Conservation (phyloP, 2,329 filamentous ascomycete genomes). For the Sporothrix brunneoviolacea region DNA sequence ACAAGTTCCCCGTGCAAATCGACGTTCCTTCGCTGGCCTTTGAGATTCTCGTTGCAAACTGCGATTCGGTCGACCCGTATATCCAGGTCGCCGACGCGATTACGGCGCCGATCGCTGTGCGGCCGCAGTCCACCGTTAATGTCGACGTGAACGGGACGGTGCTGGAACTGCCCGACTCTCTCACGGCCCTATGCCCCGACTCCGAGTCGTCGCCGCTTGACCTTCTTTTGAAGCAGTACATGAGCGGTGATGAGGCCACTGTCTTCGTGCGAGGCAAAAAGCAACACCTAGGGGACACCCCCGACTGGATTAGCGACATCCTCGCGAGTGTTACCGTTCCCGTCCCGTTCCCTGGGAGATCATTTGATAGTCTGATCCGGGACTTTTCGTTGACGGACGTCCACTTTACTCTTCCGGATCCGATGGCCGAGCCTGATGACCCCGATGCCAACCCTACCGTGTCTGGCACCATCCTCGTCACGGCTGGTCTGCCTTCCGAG, state of each 20-base stretch:
- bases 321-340: constrained; percentile 77
- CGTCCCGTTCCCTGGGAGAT: constrained; percentile 73
- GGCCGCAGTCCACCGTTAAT: constrained; percentile 59
- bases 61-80: constrained; percentile 60
- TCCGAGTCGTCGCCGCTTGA: constrained; percentile 79
- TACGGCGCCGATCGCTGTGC: constrained; percentile 60
- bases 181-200: constrained; percentile 69
- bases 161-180: constrained; percentile 62
- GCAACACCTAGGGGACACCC: constrained; percentile 59
- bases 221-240: constrained; percentile 69
- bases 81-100: constrained; percentile 73
- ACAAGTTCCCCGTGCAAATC: constrained; percentile 72
- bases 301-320: constrained; percentile 75
- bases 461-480: constrained; percentile 73
- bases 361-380: constrained; percentile 74
- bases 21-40: constrained; percentile 75
- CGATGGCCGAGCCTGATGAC: constrained; percentile 66
- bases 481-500: constrained; percentile 72
- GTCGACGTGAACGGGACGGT: constrained; percentile 68
- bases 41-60: constrained; percentile 78
- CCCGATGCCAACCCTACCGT: constrained; percentile 70
- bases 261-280: constrained; percentile 78
- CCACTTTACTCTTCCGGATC: constrained; percentile 77
- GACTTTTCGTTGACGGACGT: constrained; percentile 84
- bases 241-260: constrained; percentile 70